These are phyloP conservation scores for Fomitopsis schrenkii DNA, from an alignment of 1,284 basidiomycete genomes.

Conservation along the genomic window DNA sequence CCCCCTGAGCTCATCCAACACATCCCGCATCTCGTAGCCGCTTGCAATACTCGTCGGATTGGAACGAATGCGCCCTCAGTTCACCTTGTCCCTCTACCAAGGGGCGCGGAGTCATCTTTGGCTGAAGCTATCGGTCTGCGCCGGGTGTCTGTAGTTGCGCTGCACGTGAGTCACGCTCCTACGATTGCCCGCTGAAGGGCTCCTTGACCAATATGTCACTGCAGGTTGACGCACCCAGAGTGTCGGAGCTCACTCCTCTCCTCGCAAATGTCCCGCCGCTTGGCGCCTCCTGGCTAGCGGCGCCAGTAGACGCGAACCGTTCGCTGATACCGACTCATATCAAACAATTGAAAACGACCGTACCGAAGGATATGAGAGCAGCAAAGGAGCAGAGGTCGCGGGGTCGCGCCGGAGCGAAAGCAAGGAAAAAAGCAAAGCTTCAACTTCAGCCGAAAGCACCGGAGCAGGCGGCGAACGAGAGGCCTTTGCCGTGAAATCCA, in stretches of 20 bases:
- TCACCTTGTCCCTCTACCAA: constrained; percentile 68
- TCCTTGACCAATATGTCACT: not conserved
- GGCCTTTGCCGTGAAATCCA: too few species aligned
- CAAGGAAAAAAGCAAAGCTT: constrained; percentile 30
- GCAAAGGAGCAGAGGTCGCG: constrained; percentile 61
- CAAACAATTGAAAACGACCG: constrained; percentile 81
- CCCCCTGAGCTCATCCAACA: constrained; percentile 69
- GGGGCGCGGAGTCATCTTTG: constrained; percentile 63
- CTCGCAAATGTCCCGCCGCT: constrained; percentile 48
- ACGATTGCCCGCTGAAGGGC: not conserved
- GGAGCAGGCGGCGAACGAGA: not conserved
- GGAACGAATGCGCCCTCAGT: constrained; percentile 26
- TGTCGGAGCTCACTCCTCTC: constrained; percentile 34
- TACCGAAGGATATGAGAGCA: constrained; percentile 74
- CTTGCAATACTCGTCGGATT: constrained; percentile 51
- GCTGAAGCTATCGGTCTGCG: constrained; percentile 65
- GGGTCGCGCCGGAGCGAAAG: constrained; percentile 52
- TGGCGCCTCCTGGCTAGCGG: constrained; percentile 61
- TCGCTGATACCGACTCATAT: constrained; percentile 71
- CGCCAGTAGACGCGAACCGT: constrained; percentile 10
- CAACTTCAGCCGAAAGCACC: not conserved
- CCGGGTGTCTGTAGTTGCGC: constrained; percentile 64
- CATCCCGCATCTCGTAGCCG: constrained; percentile 68
- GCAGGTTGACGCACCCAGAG: constrained; percentile 36
- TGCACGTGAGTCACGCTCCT: constrained; percentile 41